Evolutionary conservation across 2,329 filamentous ascomycete species (phyloP).

Genomic region (Cladosporium sp.): DNA sequence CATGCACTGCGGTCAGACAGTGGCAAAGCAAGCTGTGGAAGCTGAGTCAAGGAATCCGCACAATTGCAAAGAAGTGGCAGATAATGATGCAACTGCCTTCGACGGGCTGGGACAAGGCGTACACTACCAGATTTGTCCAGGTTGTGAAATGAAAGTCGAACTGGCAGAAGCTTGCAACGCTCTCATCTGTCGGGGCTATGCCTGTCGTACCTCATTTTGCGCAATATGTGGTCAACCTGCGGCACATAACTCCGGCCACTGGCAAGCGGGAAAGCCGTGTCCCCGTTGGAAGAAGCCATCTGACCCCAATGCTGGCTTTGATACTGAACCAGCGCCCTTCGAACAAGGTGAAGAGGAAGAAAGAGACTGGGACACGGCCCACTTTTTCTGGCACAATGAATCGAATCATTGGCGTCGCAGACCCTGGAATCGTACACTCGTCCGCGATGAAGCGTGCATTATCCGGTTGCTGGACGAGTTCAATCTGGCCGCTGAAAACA

Average conservation of each 20-base stretch:
- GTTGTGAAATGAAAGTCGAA: neutral
- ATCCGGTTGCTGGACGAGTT: neutral
- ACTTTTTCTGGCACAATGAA: neutral
- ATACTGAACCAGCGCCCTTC: neutral
- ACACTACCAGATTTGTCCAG: neutral
- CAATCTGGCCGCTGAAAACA: neutral
- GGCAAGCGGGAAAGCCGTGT: neutral
- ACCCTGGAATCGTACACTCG: neutral
- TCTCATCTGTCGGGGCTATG: neutral
- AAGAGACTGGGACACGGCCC: neutral
- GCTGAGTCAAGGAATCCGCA: too few species aligned
- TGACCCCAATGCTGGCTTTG: neutral
- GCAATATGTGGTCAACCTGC: neutral
- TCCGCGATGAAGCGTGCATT: neutral
- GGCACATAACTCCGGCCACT: neutral
- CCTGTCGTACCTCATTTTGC: neutral
- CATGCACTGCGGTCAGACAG: neutral
- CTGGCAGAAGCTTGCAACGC: neutral
- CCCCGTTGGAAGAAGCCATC: neutral
- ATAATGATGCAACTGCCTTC: neutral
- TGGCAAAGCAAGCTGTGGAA: neutral
- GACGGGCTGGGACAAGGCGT: neutral
- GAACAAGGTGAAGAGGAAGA: neutral
- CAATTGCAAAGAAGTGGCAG: too few species aligned
- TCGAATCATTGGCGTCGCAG: neutral